Evolutionary conservation across 2,329 filamentous ascomycete species (phyloP), one percentile per base, ranked within the genome.

Genomic region (Hypoxylon sp.): DNA sequence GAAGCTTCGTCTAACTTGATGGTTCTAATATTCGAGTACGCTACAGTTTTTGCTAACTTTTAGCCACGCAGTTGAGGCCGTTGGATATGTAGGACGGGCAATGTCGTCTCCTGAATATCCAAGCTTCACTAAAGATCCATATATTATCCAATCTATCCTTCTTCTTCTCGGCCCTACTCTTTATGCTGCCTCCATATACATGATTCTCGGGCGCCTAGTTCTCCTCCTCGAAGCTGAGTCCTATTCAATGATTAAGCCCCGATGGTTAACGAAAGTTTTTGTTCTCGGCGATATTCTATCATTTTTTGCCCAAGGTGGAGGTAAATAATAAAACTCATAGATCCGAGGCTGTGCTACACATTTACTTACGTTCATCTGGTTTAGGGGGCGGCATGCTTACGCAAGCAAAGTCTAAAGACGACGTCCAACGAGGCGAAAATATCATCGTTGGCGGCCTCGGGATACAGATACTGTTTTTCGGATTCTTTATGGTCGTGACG

Each of bases 11-110:
- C 19, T 30, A 7, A 21, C 1, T 19, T n/a, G 7, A 30, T 21
- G 46, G 7, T 14, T 9, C 17, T 5, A 2, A 21, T 14, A 23
- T 10, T 36, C 14, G 46, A 19, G 25, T 5, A 28, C 30, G 13
- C 23, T 21, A 46, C 51, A 7, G n/a, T n/a, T 5, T 28, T 4
- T 11, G 13, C 25, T 60, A 51, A 56, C 28, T 38, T 5, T 46
- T 14, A 25, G 25, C 19, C 3, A 4, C 30, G 9, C 21, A 86
- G 84, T 87, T 73, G 84, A 88, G 71, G 75, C 78, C 0, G 77
- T 87, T 19, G 86, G 86, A 14, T 88, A 87, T 70, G 73, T 85
- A 41, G 84, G 82, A 11, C 83, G 87, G 58, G 76, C 82, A 3
- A 70, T 84, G 21, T 83, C 82, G 0, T 76, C 79, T 0, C 57